Evolutionary conservation across 257 asterid species (phyloP).

Genomic region (Solanum tarapatanum): DNA sequence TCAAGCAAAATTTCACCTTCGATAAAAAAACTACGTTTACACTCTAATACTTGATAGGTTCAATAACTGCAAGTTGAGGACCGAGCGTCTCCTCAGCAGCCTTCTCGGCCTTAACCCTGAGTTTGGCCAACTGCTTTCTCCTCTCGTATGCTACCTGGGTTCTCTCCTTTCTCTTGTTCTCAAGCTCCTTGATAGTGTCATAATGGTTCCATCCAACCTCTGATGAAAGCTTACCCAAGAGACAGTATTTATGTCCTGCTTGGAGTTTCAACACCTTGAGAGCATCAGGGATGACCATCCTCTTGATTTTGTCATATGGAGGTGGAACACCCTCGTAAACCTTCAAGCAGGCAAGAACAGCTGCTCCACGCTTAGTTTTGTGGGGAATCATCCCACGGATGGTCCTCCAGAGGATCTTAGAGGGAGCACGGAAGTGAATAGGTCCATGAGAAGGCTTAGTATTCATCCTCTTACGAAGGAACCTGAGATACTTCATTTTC

Average conservation of each 20-base stretch:
- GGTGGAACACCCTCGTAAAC: constrained; percentile 73
- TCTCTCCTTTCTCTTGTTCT: constrained; percentile 87
- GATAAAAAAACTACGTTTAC: background rate
- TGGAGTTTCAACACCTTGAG: constrained; percentile 89
- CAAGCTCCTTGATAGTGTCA: constrained; percentile 81
- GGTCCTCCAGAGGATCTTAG: too few species aligned
- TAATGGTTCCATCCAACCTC: constrained; percentile 94
- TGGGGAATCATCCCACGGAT: constrained; percentile 59
- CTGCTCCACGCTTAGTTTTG: constrained; percentile 83
- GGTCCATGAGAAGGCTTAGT: too few species aligned
- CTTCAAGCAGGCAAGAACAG: constrained; percentile 79
- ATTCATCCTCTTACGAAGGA: too few species aligned
- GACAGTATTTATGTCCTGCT: constrained; percentile 73
- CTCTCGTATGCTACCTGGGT: constrained; percentile 62
- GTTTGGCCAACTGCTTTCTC: constrained; percentile 64
- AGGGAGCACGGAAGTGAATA: too few species aligned
- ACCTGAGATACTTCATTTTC: too few species aligned
- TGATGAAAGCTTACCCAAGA: constrained; percentile 75
- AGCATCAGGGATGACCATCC: constrained; percentile 85
- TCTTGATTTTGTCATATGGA: constrained; percentile 70
- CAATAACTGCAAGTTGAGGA: constrained; percentile 58
- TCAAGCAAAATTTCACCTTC: constrained; percentile 15
- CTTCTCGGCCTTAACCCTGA: constrained; percentile 70
- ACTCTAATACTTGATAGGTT: constrained; percentile 50
- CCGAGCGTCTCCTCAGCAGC: constrained; percentile 72